phyloP scores from a whole-genome alignment of 257 asterid genomes.

The Solanum chilense region DNA sequence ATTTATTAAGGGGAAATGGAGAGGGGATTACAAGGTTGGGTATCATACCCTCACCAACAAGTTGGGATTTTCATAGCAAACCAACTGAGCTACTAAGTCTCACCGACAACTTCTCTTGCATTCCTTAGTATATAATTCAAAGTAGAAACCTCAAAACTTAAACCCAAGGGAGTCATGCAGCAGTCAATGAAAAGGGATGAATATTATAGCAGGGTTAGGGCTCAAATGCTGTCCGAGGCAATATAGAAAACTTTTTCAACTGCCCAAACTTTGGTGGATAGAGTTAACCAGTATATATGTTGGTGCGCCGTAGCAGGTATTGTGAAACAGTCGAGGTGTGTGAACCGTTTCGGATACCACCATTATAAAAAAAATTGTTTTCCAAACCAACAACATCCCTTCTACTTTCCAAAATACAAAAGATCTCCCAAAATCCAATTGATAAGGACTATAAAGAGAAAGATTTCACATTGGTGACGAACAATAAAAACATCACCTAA shows the following conservation, averaged over 20 bases:
- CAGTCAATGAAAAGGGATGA: neutral
- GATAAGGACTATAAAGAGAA: neutral
- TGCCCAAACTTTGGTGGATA: neutral
- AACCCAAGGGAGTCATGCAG: neutral
- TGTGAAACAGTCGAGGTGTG: neutral
- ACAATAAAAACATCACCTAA: neutral
- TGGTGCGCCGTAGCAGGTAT: neutral
- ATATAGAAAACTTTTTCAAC: neutral
- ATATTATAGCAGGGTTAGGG: neutral
- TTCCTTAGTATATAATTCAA: neutral
- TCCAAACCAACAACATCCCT: neutral
- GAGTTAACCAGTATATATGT: neutral
- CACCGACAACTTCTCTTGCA: neutral
- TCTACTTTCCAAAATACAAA: neutral
- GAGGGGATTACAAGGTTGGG: neutral
- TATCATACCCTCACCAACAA: neutral
- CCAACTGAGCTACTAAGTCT: neutral
- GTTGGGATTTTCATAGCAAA: neutral
- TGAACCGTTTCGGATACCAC: neutral
- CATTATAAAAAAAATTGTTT: neutral
- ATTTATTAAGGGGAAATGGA: neutral
- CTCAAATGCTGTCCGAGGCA: neutral
- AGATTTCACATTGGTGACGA: neutral
- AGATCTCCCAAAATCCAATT: neutral
- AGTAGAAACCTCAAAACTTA: neutral